Conservation (phyloP, 371 early-diverging fungal genomes). For the Rhizopus sp. region DNA sequence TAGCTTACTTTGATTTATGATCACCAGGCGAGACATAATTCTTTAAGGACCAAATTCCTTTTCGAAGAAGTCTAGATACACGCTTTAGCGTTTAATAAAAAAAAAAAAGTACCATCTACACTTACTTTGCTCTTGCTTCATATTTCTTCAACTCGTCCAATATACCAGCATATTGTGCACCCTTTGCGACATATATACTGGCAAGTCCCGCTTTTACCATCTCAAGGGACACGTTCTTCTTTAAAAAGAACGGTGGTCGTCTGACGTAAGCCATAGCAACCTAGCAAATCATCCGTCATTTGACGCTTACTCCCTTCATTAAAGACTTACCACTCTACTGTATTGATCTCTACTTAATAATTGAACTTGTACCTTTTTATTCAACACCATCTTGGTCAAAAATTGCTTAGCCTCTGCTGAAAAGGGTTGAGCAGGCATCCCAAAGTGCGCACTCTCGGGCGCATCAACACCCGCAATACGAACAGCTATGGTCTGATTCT, state of each 20-base stretch:
- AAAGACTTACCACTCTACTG: slow-evolving; percentile 58
- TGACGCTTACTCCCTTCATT: too few species aligned
- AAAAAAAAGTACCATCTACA: neutral
- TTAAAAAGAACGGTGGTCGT: slow-evolving; percentile 39
- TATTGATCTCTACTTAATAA: slow-evolving; percentile 69
- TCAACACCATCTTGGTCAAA: slow-evolving; percentile 50
- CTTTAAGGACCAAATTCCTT: slow-evolving; percentile 47
- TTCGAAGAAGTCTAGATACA: slow-evolving; percentile 22
- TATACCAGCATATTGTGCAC: slow-evolving; percentile 67
- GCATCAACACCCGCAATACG: slow-evolving; percentile 84
- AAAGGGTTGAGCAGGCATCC: slow-evolving; percentile 73
- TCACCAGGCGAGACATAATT: slow-evolving; percentile 41
- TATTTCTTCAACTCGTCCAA: slow-evolving; percentile 46
- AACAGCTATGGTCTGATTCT: slow-evolving; percentile 62
- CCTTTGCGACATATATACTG: slow-evolving; percentile 65
- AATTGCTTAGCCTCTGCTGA: slow-evolving; percentile 62
- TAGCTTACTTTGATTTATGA: slow-evolving; percentile 34
- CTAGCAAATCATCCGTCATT: slow-evolving; percentile 17
- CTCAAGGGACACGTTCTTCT: slow-evolving; percentile 67
- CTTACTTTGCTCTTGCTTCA: slow-evolving; percentile 66
- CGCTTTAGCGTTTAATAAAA: neutral
- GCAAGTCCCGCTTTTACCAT: slow-evolving; percentile 72
- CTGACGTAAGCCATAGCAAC: slow-evolving; percentile 69
- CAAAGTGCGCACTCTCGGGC: slow-evolving; percentile 76
- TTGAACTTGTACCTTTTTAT: slow-evolving; percentile 55